phyloP scores from a whole-genome alignment of 2,329 filamentous ascomycete genomes.

The Blastomyces emzantsi region DNA sequence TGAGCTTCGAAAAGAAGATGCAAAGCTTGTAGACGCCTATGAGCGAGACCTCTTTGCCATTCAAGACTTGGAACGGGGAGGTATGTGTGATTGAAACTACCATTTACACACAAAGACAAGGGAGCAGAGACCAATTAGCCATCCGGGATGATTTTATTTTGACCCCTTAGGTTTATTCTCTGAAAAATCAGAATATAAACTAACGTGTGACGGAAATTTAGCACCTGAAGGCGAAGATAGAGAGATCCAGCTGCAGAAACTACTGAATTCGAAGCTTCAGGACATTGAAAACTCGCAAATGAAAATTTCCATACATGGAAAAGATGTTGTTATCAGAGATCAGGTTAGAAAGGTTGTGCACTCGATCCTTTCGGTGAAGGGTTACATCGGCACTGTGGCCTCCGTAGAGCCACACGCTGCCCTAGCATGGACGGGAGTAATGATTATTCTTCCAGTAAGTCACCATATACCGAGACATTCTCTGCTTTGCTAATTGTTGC shows the following conservation, averaged over 20 bases:
- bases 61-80: neutral
- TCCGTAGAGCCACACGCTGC: neutral
- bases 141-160: neutral
- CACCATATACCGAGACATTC: neutral
- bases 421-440: neutral
- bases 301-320: constrained; percentile 1
- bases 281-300: constrained; percentile 5
- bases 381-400: neutral
- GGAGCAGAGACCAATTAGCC: neutral
- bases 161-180: too few relatives aligned
- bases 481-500: neutral
- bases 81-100: neutral
- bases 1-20: constrained; percentile 2
- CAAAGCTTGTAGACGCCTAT: constrained; percentile 5
- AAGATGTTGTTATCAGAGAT: constrained; percentile 4
- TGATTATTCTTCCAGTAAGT: constrained; percentile 5
- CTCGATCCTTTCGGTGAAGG: constrained; percentile 1
- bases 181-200: neutral
- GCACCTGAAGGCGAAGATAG: neutral
- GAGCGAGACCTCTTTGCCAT: neutral
- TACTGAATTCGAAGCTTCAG: constrained; percentile 2
- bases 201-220: neutral
- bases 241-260: neutral
- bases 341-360: constrained; percentile 2
- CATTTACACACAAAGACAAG: neutral